Evolutionary conservation across 176 grass and related monocot species (phyloP), one percentile per base, ranked within the genome.

Genomic region (Dactylis glomerata): DNA sequence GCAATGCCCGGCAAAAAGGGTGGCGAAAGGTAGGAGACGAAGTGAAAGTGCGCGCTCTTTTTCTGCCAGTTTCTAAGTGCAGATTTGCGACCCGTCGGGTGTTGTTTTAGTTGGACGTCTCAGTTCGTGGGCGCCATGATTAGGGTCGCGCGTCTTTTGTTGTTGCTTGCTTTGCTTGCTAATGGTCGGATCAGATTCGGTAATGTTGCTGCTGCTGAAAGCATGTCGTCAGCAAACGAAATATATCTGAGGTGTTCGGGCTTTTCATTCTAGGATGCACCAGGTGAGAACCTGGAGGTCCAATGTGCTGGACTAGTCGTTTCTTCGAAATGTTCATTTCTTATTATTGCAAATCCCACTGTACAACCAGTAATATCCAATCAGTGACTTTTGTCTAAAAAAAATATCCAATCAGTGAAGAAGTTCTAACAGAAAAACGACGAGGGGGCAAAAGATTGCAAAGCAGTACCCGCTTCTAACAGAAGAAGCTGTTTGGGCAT

Each of bases 31-130:
- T 27, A 11, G 61, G 24, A 37, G 47, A 55, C 22, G 24, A 70
- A 90, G 84, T 79, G 46, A 75, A 83, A 90, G 75, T 40, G 88
- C 7, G 65, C 36, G 44, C 63, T 40, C 42, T 78, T 78, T 84
- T 82, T 32, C 79, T 38, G 73, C 86, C 74, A 11, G 28, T 58
- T 44, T 65, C 27, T 30, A 73, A 83, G 45, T 32, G 58, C 36
- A 32, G 56, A 67, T 79, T 82, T 90, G 79, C 22, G 59, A 49
- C 56, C 31, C 77, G 69, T 68, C 3, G 66, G 5, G 78, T 44
- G n/a, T 15, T 70, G 22, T 11, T 68, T 78, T 83, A 1, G 79
- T 38, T 79, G 84, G 84, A 38, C 84, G 50, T 59, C 28, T 44
- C 44, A 11, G 65, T 74, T 78, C 50, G 88, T 86, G 84, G 66